A percentile compares a stretch with the other conserved stretches of the same genome.
Evolutionary conservation across 306 rosid genomes (phyloP).

Genomic region (Vicia villosa): DNA sequence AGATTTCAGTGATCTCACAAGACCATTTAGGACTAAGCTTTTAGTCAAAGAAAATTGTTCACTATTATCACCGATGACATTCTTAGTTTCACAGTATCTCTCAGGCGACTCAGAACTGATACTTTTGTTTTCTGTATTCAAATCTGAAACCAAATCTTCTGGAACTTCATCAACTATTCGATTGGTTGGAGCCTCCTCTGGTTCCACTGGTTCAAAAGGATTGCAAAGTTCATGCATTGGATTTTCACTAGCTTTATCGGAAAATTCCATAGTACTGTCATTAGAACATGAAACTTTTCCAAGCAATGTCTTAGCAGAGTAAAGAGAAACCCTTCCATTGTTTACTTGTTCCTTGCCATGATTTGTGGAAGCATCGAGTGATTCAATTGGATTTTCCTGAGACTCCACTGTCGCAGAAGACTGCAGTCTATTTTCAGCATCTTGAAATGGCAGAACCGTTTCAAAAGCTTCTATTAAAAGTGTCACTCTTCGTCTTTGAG

Average conservation of each 20-base stretch:
- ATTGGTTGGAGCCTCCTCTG: constrained; percentile 44
- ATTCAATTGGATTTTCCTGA: constrained; percentile 43
- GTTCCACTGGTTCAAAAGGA: constrained; percentile 37
- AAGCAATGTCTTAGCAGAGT: constrained; percentile 29
- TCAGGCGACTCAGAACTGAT: constrained; percentile 33
- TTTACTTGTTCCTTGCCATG: constrained; percentile 36
- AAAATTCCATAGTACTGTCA: constrained; percentile 25
- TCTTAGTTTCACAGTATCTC: constrained; percentile 32
- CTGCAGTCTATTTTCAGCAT: constrained; percentile 39
- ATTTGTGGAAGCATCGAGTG: constrained; percentile 28
- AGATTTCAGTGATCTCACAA: constrained; percentile 42
- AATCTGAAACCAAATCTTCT: constrained; percentile 23
- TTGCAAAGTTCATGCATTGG: constrained; percentile 33
- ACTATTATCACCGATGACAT: constrained; percentile 26
- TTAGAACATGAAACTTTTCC: constrained; percentile 36
- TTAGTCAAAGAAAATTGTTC: constrained; percentile 35
- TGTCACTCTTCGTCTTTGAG: constrained; percentile 74
- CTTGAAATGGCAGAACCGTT: constrained; percentile 63
- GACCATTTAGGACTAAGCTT: constrained; percentile 42
- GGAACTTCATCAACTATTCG: constrained; percentile 40
- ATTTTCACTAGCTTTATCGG: constrained; percentile 29
- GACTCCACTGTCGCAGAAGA: constrained; percentile 35
- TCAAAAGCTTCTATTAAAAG: constrained; percentile 85
- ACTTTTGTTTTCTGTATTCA: constrained; percentile 34
- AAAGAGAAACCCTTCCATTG: constrained; percentile 28